Base-by-base conservation (phyloP, 768 basidiomycete genomes). In the Tylopilus rubrobrunneus region DNA sequence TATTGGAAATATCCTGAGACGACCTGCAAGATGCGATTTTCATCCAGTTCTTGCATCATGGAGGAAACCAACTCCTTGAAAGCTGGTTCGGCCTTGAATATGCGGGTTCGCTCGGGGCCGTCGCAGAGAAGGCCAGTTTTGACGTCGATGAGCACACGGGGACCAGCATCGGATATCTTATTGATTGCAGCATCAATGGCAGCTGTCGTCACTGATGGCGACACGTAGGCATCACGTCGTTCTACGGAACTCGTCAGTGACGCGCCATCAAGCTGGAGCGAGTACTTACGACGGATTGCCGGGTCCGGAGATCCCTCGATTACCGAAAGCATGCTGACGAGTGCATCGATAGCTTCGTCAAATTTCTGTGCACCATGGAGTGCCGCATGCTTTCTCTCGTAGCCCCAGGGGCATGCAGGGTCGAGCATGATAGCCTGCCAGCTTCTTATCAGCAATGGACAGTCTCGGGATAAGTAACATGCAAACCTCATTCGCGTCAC, bases 401-500 rank as follows among this genome's bases (percentile, higher is more conserved):
- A 46, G 12, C 45, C 54, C 45, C 33, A 34, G 8, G 39, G 54
- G n/a, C 19, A 46, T 2, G 43, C 39, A 25, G 33, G 49, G 10
- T 56, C 50, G 5, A 19, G 29, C 21, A 4, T 41, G 40, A 15
- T 28, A 14, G 17, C 27, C 40, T 41, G n/a, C 5, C 19, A 11
- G 9, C 21, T 10, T 7, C 5, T 12, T 4, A 23, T 8, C 27
- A 34, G 15, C 17, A 34, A 11, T 7, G 10, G 15, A 39, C 11
- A 11, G 8, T 12, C 45, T 31, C 1, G 21, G 33, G 15, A 47
- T 8, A 4, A 23, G 29, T 7, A 15, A 33, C 5, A 43, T 21
- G 10, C 40, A 39, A 49, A 61, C 60, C 41, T 57, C 28, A 25
- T 60, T 46, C 14, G 60, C 60, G 19, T 61, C 60, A 8, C 41